Evolutionary conservation across 2,329 filamentous ascomycete species (phyloP), one percentile per base, ranked within the genome.

Genomic region (Ophiosphaerella herpotricha): DNA sequence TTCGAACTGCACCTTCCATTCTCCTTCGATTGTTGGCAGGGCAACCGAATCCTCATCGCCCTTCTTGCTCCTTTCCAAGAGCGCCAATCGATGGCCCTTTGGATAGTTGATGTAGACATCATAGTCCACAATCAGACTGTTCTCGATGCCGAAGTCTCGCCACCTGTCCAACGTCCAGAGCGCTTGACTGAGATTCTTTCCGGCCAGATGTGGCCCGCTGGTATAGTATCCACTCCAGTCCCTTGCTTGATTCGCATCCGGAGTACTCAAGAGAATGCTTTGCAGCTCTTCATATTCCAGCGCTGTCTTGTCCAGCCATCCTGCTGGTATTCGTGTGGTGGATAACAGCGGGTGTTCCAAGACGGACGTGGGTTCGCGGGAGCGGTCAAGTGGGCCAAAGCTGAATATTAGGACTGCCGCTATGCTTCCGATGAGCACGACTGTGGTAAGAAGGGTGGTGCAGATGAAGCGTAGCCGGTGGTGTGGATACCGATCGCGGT

Each of bases 1-100:
- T 67, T 91, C 85, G 65, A 87, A 96, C n/a, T 82, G 80, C 24
- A 92, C 80, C 44, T 83, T 80, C 78, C 84, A 87, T 13, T 57
- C 50, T 3, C 70, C 61, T 23, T 70, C 62, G 60, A 74, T 67
- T 41, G 52, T 5, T 54, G 7, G 64, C 23, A 61, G 60, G n/a
- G 24, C 7, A 36, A n/a, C 44, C 43, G 7, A n/a, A 39, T 14
- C 46, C 48, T 13, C 36, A 79, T 82, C 64, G 84, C 77, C 52
- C 87, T 90, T 90, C 49, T 68, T 57, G 46, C 13, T 55, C 60
- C 71, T 67, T 53, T 78, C 71, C 43, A 80, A 60, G 23, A 77
- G 56, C 8, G 77, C 77, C 49, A 81, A 60, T 13, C 78, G 70
- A 50, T 80, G 77, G 38, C 75, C 75, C 16, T 74, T 60, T 7